Conservation (phyloP, 2,329 filamentous ascomycete genomes). For the Penicillium sp. region DNA sequence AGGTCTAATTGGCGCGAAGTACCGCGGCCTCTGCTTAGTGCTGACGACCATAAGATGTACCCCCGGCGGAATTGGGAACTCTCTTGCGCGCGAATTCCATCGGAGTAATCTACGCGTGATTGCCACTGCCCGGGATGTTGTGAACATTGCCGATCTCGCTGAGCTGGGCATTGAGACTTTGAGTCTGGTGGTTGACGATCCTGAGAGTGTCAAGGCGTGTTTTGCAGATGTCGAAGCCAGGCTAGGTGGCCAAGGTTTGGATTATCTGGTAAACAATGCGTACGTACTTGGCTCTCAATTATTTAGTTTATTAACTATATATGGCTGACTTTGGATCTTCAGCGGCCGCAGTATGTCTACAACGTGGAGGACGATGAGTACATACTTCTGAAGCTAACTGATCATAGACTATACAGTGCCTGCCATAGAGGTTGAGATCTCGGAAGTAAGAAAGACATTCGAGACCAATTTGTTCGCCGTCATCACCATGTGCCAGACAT, state of each 20-base stretch:
- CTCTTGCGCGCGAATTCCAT: constrained; percentile 58
- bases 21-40: not conserved
- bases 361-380: not conserved
- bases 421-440: constrained; percentile 54
- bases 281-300: constrained; percentile 20
- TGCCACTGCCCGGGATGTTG: constrained; percentile 55
- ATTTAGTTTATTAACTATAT: not conserved
- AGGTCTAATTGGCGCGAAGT: constrained; percentile 11
- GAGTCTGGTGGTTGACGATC: constrained; percentile 52
- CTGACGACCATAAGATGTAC: constrained; percentile 29
- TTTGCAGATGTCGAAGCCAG: constrained; percentile 46
- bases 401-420: constrained; percentile 54
- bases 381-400: not conserved
- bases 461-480: constrained; percentile 58
- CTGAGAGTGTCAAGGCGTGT: constrained; percentile 49
- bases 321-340: not conserved
- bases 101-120: constrained; percentile 54
- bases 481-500: constrained; percentile 57
- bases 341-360: constrained; percentile 33
- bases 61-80: constrained; percentile 58
- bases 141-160: constrained; percentile 49
- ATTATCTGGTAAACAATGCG: constrained; percentile 60
- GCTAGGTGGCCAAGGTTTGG: constrained; percentile 50
- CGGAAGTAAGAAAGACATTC: constrained; percentile 48
- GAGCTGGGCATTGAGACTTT: constrained; percentile 55